Evolutionary conservation across 192 early-diverging fungal species (phyloP).

Genomic region (Dissophora ornata): DNA sequence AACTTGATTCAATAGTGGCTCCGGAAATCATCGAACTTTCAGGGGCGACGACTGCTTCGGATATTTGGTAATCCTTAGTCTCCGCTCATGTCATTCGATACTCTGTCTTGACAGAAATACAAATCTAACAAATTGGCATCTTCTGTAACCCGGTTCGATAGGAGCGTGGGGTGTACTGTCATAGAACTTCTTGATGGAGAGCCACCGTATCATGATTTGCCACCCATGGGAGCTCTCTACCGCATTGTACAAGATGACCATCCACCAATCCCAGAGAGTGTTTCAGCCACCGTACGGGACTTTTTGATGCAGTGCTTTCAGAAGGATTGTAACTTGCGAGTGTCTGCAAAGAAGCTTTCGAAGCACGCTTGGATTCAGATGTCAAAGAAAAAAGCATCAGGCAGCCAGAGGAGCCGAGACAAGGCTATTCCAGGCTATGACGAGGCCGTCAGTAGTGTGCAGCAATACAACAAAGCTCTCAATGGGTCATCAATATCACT

Average conservation of each 20-base stretch:
- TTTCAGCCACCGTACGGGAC: conserved; percentile 71
- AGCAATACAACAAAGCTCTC: conserved; percentile 57
- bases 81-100: background rate
- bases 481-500: conserved; percentile 22
- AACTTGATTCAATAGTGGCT: conserved; percentile 59
- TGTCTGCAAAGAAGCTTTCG: conserved; percentile 75
- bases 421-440: conserved; percentile 50
- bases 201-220: conserved; percentile 77
- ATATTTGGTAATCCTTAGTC: conserved; percentile 62
- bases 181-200: conserved; percentile 77
- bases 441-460: conserved; percentile 51
- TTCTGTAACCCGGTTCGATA: no score
- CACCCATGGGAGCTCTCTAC: conserved; percentile 76
- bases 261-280: conserved; percentile 75
- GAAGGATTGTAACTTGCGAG: conserved; percentile 75
- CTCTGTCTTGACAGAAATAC: no score
- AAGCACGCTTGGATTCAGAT: conserved; percentile 74
- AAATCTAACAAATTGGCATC: no score
- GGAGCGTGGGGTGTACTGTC: conserved; percentile 77
- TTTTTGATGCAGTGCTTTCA: conserved; percentile 85
- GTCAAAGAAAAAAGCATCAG: conserved; percentile 45
- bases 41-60: conserved; percentile 75
- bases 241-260: conserved; percentile 79
- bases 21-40: conserved; percentile 77
- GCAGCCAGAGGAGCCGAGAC: conserved; percentile 34